A percentile compares a stretch with the other conserved stretches of the same genome.
Conservation (phyloP, 176 grass and related monocot species). For the Hsuehochloa calcarea region DNA sequence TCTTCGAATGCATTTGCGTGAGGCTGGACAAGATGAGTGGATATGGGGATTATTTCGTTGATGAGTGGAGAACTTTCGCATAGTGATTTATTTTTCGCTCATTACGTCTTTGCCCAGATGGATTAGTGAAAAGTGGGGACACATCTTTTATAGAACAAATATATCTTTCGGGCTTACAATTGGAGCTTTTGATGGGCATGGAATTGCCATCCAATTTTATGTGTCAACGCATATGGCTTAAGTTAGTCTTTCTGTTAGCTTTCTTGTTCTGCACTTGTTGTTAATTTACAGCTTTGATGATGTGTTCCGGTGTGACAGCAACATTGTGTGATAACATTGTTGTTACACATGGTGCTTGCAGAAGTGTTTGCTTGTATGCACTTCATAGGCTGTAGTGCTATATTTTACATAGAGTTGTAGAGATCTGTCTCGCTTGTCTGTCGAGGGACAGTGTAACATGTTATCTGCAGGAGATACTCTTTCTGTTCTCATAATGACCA, state of each 20-base stretch:
- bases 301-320: neutral
- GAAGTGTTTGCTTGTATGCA: neutral
- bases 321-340: neutral
- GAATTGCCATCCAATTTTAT: neutral
- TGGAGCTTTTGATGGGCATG: neutral
- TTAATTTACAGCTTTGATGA: neutral
- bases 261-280: neutral
- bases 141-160: neutral
- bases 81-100: neutral
- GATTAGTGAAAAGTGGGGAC: neutral
- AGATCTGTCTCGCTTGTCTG: neutral
- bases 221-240: neutral
- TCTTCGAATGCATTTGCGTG: neutral
- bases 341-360: neutral
- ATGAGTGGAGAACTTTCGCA: neutral
- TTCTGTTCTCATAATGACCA: neutral
- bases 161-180: neutral
- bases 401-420: neutral
- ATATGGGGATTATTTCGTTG: neutral
- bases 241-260: neutral
- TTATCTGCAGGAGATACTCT: neutral
- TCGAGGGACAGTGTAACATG: neutral
- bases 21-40: neutral
- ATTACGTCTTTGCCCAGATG: neutral
- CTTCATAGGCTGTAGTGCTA: neutral